phyloP scores from a whole-genome alignment of 2,329 filamentous ascomycete genomes.

The Colletotrichum kahawae region DNA sequence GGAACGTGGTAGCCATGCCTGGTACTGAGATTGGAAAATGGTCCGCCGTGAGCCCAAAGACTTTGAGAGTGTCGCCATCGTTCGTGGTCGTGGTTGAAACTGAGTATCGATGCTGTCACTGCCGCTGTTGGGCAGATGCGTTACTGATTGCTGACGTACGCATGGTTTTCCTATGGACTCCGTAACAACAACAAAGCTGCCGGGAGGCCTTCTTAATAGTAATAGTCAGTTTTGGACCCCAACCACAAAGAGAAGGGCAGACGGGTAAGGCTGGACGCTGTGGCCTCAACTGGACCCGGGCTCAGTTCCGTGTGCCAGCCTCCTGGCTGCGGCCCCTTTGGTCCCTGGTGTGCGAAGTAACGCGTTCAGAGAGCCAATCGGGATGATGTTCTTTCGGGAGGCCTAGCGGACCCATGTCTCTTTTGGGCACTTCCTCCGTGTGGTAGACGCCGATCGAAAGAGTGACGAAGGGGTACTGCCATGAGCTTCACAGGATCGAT shows the following conservation, averaged over 20 bases:
- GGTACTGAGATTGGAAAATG: neutral
- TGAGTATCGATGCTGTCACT: neutral
- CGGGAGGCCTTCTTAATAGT: neutral
- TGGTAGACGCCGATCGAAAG: neutral
- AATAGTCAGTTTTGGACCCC: neutral
- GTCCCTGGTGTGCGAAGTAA: neutral
- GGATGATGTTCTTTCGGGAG: neutral
- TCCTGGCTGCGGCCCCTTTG: neutral
- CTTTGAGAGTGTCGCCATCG: neutral
- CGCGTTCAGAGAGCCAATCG: neutral
- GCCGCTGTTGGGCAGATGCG: neutral
- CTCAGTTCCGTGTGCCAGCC: neutral
- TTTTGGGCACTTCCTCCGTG: neutral
- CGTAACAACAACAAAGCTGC: neutral
- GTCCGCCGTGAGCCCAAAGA: neutral
- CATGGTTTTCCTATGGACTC: neutral
- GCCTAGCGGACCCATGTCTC: neutral
- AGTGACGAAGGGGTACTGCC: neutral
- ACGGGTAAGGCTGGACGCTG: slow-evolving; percentile 5
- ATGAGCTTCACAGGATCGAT: neutral
- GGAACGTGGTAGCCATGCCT: neutral
- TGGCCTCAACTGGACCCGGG: neutral
- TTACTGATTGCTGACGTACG: neutral
- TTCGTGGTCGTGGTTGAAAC: neutral
- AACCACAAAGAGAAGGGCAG: neutral